Base-by-base conservation (phyloP, 495 filamentous ascomycete genomes). In the Cryomyces antarcticus region DNA sequence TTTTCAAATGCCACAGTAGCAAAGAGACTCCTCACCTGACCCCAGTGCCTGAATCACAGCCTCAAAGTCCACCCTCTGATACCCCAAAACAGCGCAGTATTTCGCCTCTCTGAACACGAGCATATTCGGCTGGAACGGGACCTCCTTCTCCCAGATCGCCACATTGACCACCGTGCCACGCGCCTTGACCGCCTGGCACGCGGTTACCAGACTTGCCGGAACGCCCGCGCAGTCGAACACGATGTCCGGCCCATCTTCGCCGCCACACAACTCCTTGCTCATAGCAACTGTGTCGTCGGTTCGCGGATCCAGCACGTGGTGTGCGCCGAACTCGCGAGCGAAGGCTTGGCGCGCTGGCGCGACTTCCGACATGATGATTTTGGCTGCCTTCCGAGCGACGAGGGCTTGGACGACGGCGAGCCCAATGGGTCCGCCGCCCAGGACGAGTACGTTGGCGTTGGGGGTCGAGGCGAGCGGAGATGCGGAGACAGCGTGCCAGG, bases 171-270 rank as follows among this genome's bases (percentile, higher is more conserved):
- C 46, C 6, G 54, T 53, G 5, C 58, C 56, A 5, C 54, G 41
- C n/a, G 47, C 41, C 29, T 42, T 53, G 7, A 57, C 47, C 0
- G 49, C 49, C 11, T 52, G 44, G 42, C 53, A 50, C 3, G 50
- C 53, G 3, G 47, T 43, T 28, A 49, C 45, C 10, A 52, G 6
- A n/a, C 46, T 48, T 3, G 49, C 53, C 1, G 51, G 55, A 1
- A 60, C 57, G 11, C 55, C 55, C 3, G 57, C 57, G 39, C 57
- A 60, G 43, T 60, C 57, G 38, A 60, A 57, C 24, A 56, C 55
- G 13, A 60, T 47, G 38, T 57, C 52, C 4, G 52, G 46, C 0
- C 53, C 53, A 7, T 46, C 28, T 7, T 37, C 42, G 31, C 51
- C 55, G 12, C 52, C 50, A 38, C 49, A 49, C 4, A 60, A 41